Conservation (phyloP, 2,329 filamentous ascomycete species). For the Lachnellula arida region DNA sequence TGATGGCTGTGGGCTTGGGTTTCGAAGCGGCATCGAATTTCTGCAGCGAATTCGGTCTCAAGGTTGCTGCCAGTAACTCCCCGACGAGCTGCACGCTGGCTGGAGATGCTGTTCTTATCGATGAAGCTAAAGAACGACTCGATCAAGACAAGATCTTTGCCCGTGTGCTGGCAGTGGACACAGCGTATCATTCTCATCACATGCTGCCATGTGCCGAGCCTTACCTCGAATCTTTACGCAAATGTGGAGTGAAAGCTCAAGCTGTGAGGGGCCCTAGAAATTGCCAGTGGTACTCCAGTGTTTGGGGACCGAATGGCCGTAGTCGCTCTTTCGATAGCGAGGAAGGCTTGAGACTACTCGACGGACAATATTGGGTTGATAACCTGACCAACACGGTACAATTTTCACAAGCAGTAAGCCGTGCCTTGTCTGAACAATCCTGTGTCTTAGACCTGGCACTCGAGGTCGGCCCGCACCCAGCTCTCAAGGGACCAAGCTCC, state of each 20-base stretch:
- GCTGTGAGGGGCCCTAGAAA: constrained; percentile 20
- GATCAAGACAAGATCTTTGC: constrained; percentile 14
- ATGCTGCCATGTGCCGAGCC: constrained; percentile 16
- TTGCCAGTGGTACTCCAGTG: constrained; percentile 36
- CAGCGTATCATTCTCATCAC: constrained; percentile 28
- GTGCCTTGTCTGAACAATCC: too few relatives aligned
- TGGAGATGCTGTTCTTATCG: constrained; percentile 16
- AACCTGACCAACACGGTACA: constrained; percentile 41
- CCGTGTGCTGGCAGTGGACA: constrained; percentile 18
- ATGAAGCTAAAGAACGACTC: constrained; percentile 5
- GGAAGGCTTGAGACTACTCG: too few relatives aligned
- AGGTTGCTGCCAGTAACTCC: constrained; percentile 28
- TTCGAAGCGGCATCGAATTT: constrained; percentile 1
- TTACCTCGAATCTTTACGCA: constrained; percentile 13
- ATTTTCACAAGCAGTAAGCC: too few relatives aligned
- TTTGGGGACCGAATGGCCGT: not conserved
- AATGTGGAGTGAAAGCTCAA: constrained; percentile 8
- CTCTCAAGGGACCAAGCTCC: constrained; percentile 2
- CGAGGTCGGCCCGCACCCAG: constrained; percentile 6
- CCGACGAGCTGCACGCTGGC: constrained; percentile 13
- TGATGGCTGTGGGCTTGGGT: constrained; percentile 13
- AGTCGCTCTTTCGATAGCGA: constrained; percentile 3
- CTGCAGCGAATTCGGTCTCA: not conserved
- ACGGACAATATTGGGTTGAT: constrained; percentile 21
- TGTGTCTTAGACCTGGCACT: constrained; percentile 5